Evolutionary conservation across 371 early-diverging fungal species (phyloP).

Genomic region (Apophysomyces trapeziformis): DNA sequence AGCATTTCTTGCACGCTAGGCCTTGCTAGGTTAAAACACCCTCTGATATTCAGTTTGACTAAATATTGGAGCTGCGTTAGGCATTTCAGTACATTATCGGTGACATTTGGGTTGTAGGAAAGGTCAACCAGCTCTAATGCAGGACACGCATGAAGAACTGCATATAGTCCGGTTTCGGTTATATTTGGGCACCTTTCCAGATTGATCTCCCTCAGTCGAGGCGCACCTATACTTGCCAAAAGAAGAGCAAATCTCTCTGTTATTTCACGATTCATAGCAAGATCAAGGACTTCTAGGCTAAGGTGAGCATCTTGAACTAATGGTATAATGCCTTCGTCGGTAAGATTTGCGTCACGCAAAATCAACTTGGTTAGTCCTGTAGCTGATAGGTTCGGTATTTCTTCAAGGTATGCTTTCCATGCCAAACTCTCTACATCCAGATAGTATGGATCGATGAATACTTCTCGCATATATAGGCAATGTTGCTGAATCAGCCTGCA

Average conservation of each 20-base stretch:
- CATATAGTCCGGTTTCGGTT: background rate
- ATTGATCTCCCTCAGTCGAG: background rate
- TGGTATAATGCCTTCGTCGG: background rate
- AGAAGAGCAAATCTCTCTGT: background rate
- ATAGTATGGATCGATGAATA: background rate
- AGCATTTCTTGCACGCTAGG: background rate
- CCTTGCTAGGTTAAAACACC: background rate
- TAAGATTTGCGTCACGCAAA: background rate
- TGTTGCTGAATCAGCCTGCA: background rate
- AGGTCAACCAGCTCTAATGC: background rate
- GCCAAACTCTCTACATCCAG: background rate
- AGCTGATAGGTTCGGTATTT: background rate
- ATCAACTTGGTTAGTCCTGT: background rate
- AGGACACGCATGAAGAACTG: background rate
- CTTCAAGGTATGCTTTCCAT: background rate
- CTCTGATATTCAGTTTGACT: background rate
- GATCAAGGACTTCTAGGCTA: background rate
- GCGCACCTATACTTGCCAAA: background rate
- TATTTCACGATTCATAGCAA: background rate
- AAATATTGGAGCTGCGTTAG: background rate
- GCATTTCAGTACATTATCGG: background rate
- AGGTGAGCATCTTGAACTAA: background rate
- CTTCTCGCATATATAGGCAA: background rate
- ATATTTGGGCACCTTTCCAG: background rate
- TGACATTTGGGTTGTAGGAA: background rate